A percentile compares a stretch with the other conserved stretches of the same genome.
Evolutionary conservation across 805 yeast genomes (phyloP).

Genomic region (Nematodospora valgi): DNA sequence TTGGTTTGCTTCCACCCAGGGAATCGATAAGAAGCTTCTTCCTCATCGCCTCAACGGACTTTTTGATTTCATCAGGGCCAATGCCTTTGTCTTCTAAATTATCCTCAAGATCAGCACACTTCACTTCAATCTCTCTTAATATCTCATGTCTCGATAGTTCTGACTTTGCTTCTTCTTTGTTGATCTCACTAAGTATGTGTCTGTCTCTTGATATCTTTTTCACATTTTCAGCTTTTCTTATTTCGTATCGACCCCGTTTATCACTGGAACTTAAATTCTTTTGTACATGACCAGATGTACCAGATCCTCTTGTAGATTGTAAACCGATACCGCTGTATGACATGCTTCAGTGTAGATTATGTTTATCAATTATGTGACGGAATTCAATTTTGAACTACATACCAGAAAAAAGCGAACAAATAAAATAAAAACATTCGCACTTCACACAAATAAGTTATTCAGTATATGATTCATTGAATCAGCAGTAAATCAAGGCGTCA

Average conservation of each 20-base stretch:
- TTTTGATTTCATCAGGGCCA: constrained; percentile 28
- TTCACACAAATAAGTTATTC: too few relatives aligned
- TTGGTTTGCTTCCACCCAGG: not conserved
- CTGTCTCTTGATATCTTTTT: not conserved
- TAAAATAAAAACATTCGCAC: too few relatives aligned
- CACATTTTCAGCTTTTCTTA: not conserved
- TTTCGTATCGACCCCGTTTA: constrained; percentile 11
- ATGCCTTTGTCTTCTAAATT: constrained; percentile 45
- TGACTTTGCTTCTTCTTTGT: constrained; percentile 13
- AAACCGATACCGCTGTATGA: constrained; percentile 59
- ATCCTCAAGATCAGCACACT: constrained; percentile 51
- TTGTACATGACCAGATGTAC: constrained; percentile 62
- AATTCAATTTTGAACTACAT: not conserved
- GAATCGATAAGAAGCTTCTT: constrained; percentile 13
- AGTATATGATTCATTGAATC: too few relatives aligned
- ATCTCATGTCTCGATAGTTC: constrained; percentile 33
- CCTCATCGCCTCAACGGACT: constrained; percentile 19
- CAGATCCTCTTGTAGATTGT: constrained; percentile 55
- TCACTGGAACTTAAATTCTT: constrained; percentile 30
- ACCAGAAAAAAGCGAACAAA: too few relatives aligned
- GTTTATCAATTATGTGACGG: not conserved
- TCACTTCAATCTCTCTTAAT: constrained; percentile 40
- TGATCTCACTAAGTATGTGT: constrained; percentile 7
- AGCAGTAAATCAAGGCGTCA: too few relatives aligned
- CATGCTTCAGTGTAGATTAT: constrained; percentile 24